Percentiles rank a stretch among this genome's conserved stretches.
Conservation (phyloP, 441 rosid species). For the Populus tomentosa region DNA sequence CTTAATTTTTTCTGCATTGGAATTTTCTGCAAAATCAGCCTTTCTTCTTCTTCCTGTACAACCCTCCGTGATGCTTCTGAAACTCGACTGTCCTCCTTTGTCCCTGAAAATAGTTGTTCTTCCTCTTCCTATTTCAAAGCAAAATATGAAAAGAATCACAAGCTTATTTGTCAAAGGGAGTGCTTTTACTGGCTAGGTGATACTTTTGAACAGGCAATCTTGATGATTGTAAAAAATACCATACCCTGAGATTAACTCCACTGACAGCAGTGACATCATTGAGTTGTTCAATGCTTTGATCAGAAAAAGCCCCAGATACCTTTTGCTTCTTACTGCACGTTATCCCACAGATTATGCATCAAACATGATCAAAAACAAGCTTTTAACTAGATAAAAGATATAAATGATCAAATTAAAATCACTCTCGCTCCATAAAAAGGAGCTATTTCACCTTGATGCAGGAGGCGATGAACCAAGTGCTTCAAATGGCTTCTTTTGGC, state of each 20-base stretch:
- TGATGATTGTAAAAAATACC: conserved; percentile 2
- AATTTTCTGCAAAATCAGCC: conserved; percentile 73
- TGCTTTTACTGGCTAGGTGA: not conserved
- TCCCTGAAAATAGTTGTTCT: conserved; percentile 86
- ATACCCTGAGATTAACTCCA: conserved; percentile 93
- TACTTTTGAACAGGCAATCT: not conserved
- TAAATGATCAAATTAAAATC: not conserved
- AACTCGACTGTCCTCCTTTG: conserved; percentile 83
- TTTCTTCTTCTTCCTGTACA: conserved; percentile 96
- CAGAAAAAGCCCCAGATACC: conserved; percentile 60
- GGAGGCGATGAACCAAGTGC: conserved; percentile 80
- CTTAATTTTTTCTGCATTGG: conserved; percentile 84
- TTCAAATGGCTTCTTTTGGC: conserved; percentile 89
- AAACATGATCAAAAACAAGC: not conserved
- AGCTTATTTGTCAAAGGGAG: not conserved
- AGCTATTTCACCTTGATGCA: conserved; percentile 47
- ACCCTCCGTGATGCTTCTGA: conserved; percentile 94
- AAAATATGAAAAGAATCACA: not conserved
- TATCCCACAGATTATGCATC: conserved; percentile 18
- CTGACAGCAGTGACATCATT: conserved; percentile 99
- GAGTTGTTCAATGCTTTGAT: conserved; percentile 97
- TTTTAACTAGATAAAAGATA: not conserved
- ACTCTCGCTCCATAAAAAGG: not conserved
- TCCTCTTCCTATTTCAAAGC: conserved; percentile 77
- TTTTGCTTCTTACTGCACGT: conserved; percentile 89